Evolutionary conservation across 441 rosid species (phyloP), one percentile per base, ranked within the genome.

Genomic region (Breynia disticha): DNA sequence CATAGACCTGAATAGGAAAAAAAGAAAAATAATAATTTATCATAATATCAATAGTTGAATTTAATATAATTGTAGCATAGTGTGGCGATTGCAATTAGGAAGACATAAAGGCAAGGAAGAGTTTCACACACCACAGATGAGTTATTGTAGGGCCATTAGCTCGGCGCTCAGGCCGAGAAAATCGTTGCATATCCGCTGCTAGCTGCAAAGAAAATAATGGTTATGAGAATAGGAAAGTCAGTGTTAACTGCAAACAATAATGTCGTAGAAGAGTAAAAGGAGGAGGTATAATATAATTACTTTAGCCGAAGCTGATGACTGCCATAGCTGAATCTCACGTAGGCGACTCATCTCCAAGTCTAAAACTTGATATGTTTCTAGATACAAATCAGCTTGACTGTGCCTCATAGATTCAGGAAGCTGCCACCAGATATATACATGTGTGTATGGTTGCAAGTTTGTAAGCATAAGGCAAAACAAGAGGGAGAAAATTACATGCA

Each of bases 361-460:
- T 78, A 94, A 74, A 72, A 94, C 99, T 90, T 90, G 96, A 81
- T 94, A 94, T 19, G 99, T 90, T 68, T 94, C 97, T 50, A 94
- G 71, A 69, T 94, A 94, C 69, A 94, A 68, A 69, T 94, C 99
- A 65, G 94, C 91, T 73, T 94, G 99, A 82, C 90, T 90, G 68
- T 94, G 97, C 80, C 83, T 94, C 99, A 94, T 85, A 44, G 99
- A 94, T 67, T 85, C 97, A 2, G 97, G 96, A 69, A 94, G 97
- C 97, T 94, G 94, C 70, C 77, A 66, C 59, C 41, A 37, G 19
- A 57, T 47, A 70, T 21, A 55, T n/a, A n/a, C n/a, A n/a, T n/a
- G n/a, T n/a, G n/a, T n/a, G n/a, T n/a, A n/a, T n/a, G 46, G 57
- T 24, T 48, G 54, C 41, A 56, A 19, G 43, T 37, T 37, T 28